These are phyloP conservation scores for Kazachstania sp. DNA, from an alignment of 1,139 yeast genomes.

Conservation along the genomic window DNA sequence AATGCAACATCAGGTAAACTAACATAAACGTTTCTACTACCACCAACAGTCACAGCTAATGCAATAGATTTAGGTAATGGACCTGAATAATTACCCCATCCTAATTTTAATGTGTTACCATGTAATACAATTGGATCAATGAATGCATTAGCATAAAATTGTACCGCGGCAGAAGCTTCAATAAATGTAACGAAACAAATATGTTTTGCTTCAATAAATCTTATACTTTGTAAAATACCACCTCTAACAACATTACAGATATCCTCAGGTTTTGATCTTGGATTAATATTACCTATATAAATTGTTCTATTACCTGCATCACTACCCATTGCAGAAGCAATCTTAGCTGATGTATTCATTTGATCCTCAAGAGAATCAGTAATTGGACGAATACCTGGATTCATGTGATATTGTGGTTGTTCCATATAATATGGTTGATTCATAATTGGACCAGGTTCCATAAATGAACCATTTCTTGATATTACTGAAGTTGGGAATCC, in stretches of 20 bases:
- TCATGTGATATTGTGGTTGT: constrained; percentile 9
- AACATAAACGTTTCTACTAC: constrained; percentile 71
- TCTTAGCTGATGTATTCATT: constrained; percentile 63
- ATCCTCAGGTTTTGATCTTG: constrained; percentile 70
- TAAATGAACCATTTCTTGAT: constrained; percentile 2
- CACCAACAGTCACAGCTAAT: constrained; percentile 74
- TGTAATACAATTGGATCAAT: constrained; percentile 69
- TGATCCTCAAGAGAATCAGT: constrained; percentile 46
- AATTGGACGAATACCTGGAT: constrained; percentile 20
- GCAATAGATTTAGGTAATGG: constrained; percentile 65
- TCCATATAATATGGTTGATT: constrained; percentile 6
- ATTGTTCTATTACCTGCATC: constrained; percentile 74
- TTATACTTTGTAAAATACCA: constrained; percentile 62
- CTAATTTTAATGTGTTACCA: constrained; percentile 65
- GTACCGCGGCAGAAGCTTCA: constrained; percentile 76
- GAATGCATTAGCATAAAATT: constrained; percentile 71
- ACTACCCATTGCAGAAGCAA: constrained; percentile 68
- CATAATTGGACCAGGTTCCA: constrained; percentile 3
- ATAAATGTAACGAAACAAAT: constrained; percentile 75
- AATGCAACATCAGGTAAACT: constrained; percentile 44
- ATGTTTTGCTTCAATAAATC: constrained; percentile 69
- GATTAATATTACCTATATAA: constrained; percentile 67
- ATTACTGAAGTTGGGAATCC: constrained; percentile 1
- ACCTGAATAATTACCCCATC: constrained; percentile 83
- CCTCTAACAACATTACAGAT: constrained; percentile 79